phyloP scores from a whole-genome alignment of 176 grass and related monocot genomes.

The Pontederia paniculata region DNA sequence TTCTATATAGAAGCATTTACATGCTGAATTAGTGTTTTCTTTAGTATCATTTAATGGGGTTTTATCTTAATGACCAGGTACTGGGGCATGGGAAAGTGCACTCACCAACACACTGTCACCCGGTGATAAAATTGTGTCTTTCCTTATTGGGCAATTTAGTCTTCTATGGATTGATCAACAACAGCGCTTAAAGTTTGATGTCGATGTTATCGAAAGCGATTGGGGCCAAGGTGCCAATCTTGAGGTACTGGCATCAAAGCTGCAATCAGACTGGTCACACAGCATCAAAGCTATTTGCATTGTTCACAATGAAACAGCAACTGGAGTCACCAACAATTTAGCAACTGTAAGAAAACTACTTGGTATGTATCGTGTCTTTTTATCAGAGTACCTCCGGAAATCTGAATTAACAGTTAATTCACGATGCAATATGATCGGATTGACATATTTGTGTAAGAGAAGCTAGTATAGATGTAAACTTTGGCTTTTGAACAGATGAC shows the following conservation, averaged over 20 bases:
- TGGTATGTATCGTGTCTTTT: constrained; percentile 19
- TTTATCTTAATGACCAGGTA: constrained; percentile 25
- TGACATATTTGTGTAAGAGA: no score
- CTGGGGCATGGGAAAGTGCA: constrained; percentile 95
- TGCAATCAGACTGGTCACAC: constrained; percentile 32
- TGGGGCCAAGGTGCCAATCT: constrained; percentile 84
- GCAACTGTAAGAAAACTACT: constrained; percentile 51
- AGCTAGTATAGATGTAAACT: background rate
- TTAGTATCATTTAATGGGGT: no score
- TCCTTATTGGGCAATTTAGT: constrained; percentile 88
- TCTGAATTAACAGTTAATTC: background rate
- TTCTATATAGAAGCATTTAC: no score
- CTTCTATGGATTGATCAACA: constrained; percentile 99
- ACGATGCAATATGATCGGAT: no score
- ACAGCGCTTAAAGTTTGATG: constrained; percentile 68
- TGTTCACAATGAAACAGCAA: constrained; percentile 99
- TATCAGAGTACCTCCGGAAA: background rate
- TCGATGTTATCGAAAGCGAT: constrained; percentile 81
- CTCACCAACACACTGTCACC: constrained; percentile 97
- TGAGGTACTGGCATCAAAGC: constrained; percentile 39
- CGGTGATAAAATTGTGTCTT: constrained; percentile 62
- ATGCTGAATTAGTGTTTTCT: no score
- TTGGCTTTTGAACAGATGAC: constrained; percentile 26
- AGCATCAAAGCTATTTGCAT: constrained; percentile 93
- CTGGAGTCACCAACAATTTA: constrained; percentile 90